Percentiles rank a stretch among this genome's conserved stretches.
phyloP scores from a whole-genome alignment of 345 rosid species.

The Gossypium mustelinum region DNA sequence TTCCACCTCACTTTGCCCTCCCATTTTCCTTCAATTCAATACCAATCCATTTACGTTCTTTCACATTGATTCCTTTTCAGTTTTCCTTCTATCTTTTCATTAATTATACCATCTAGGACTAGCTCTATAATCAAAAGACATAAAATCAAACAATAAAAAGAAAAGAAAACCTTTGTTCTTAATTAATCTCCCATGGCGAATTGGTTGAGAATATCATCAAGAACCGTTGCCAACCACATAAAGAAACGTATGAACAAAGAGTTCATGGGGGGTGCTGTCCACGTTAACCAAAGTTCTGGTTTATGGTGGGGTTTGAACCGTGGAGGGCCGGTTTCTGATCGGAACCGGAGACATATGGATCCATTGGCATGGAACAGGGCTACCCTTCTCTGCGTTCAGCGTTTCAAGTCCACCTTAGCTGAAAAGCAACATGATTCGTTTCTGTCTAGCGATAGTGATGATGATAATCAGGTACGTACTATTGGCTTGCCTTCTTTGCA shows the following conservation, averaged over 20 bases:
- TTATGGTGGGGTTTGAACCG: neutral
- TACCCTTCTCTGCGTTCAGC: neutral
- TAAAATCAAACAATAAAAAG: neutral
- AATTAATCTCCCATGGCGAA: neutral
- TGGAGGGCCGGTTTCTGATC: neutral
- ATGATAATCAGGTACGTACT: neutral
- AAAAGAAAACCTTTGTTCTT: neutral
- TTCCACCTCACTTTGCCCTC: neutral
- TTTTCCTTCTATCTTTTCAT: neutral
- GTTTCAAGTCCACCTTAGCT: conserved; percentile 11
- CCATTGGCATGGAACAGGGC: neutral
- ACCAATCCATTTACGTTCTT: neutral
- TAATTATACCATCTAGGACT: neutral
- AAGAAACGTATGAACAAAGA: conserved; percentile 5
- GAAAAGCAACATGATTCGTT: neutral
- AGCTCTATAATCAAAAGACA: neutral
- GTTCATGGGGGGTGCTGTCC: neutral
- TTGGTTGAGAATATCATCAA: conserved; percentile 9
- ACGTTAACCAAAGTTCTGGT: neutral
- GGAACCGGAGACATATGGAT: neutral
- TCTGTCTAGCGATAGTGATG: conserved; percentile 3
- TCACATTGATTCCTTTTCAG: neutral
- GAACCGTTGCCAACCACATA: neutral
- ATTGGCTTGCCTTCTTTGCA: neutral
- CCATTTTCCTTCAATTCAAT: neutral